Evolutionary conservation across 164 flowering plant species (phyloP).

Genomic region (Umbilicus rupestris): DNA sequence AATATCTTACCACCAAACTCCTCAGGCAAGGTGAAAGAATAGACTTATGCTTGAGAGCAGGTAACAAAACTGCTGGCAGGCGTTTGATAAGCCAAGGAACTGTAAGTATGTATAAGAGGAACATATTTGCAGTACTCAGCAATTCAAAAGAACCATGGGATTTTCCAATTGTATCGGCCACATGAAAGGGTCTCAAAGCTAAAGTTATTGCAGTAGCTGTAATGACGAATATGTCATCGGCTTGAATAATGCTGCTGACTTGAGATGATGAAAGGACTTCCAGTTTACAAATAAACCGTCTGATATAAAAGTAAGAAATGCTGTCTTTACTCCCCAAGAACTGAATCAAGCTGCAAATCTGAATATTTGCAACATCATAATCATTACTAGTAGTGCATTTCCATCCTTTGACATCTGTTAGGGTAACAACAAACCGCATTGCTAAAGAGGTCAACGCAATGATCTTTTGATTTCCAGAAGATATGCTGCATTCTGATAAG

Average conservation of each 20-base stretch:
- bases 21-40: conserved; percentile 58
- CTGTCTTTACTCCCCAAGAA: conserved; percentile 43
- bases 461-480: conserved; percentile 24
- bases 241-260: conserved; percentile 17
- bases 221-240: conserved; percentile 59
- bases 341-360: conserved; percentile 41
- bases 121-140: conserved; percentile 44
- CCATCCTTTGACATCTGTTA: conserved; percentile 79
- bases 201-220: conserved; percentile 77
- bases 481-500: conserved; percentile 42
- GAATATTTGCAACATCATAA: conserved; percentile 35
- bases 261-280: conserved; percentile 22
- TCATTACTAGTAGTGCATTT: conserved; percentile 25
- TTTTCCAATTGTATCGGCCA: conserved; percentile 16
- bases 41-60: conserved; percentile 76
- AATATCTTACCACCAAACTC: conserved; percentile 60
- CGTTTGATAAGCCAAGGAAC: conserved; percentile 74
- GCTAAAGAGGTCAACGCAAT: conserved; percentile 43
- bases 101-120: conserved; percentile 51
- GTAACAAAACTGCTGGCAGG: conserved; percentile 59
- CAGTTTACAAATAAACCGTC: conserved; percentile 49
- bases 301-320: conserved; percentile 47
- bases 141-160: conserved; percentile 19
- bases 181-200: conserved; percentile 74
- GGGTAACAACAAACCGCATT: conserved; percentile 59